Percentiles rank a stretch among this genome's conserved stretches.
Conservation (phyloP, 2,329 filamentous ascomycete genomes). For the Aspergillus jensenii region DNA sequence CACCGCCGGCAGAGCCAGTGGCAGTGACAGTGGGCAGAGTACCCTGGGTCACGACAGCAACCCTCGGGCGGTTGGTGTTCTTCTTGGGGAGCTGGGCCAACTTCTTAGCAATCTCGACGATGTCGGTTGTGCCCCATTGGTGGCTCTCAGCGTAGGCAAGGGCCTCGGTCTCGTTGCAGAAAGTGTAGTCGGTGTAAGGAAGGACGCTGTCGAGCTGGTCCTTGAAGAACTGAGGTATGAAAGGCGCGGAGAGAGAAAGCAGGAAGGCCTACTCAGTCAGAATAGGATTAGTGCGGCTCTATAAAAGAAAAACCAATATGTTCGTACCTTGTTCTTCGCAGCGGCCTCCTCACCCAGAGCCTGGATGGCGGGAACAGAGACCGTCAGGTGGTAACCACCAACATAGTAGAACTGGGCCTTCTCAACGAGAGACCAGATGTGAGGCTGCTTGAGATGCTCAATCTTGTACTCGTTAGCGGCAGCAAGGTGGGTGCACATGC, state of each 20-base stretch:
- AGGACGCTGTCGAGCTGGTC: conserved; percentile 82
- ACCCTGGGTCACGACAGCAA: conserved; percentile 92
- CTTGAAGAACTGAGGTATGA: conserved; percentile 98
- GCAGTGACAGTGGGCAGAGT: conserved; percentile 88
- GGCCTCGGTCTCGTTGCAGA: conserved; percentile 97
- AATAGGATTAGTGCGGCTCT: conserved; percentile 4
- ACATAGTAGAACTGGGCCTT: conserved; percentile 87
- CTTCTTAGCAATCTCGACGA: conserved; percentile 80
- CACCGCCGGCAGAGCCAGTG: conserved; percentile 64
- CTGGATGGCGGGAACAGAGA: conserved; percentile 86
- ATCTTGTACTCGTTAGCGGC: conserved; percentile 97
- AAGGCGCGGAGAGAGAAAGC: conserved; percentile 89
- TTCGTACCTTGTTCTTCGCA: conserved; percentile 72
- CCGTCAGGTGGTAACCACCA: conserved; percentile 95
- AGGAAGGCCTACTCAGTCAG: conserved; percentile 59
- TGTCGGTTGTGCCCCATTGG: conserved; percentile 69
- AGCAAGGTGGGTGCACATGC: conserved; percentile 90
- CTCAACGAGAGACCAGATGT: conserved; percentile 91
- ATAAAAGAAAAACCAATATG: neutral
- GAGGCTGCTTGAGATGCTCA: conserved; percentile 84
- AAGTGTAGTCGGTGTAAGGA: conserved; percentile 92
- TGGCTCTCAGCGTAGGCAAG: conserved; percentile 83
- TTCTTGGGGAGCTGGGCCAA: conserved; percentile 89
- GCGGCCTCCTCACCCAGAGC: conserved; percentile 89
- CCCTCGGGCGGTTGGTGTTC: conserved; percentile 78